Evolutionary conservation across 331 rosid species (phyloP).

Genomic region (Malus hybrid): DNA sequence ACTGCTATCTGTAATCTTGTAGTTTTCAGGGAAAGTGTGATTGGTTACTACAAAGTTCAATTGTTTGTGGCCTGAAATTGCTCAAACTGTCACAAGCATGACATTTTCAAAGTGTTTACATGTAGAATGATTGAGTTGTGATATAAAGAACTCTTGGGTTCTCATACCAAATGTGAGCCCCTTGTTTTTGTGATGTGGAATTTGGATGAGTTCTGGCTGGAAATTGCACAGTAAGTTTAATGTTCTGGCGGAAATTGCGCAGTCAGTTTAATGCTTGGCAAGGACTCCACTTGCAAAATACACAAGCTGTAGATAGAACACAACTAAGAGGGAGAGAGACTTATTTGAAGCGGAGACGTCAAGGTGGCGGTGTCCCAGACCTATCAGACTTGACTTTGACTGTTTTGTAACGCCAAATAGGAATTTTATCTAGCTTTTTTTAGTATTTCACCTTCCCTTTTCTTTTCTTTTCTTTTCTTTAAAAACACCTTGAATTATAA

Average conservation of each 20-base stretch:
- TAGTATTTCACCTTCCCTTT: neutral
- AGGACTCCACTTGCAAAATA: neutral
- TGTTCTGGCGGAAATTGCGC: too few relatives aligned
- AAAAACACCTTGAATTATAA: neutral
- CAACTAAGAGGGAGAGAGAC: neutral
- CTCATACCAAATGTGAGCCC: neutral
- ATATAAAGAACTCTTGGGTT: neutral
- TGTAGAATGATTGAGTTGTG: neutral
- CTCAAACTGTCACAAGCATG: neutral
- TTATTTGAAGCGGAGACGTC: too few relatives aligned
- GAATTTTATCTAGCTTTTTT: neutral
- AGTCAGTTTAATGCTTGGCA: neutral
- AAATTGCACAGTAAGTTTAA: too few relatives aligned
- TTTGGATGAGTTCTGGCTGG: neutral
- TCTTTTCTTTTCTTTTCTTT: neutral
- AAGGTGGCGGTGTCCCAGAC: neutral
- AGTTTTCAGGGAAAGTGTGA: neutral
- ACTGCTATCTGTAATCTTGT: neutral
- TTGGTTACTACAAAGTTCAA: neutral
- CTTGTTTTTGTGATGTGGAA: neutral
- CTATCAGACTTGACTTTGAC: neutral
- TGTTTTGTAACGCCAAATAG: neutral
- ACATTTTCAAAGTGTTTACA: neutral
- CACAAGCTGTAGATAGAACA: neutral
- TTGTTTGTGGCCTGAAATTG: neutral